Conservation (phyloP, 805 yeast genomes). For the Yarrowia osloensis region DNA sequence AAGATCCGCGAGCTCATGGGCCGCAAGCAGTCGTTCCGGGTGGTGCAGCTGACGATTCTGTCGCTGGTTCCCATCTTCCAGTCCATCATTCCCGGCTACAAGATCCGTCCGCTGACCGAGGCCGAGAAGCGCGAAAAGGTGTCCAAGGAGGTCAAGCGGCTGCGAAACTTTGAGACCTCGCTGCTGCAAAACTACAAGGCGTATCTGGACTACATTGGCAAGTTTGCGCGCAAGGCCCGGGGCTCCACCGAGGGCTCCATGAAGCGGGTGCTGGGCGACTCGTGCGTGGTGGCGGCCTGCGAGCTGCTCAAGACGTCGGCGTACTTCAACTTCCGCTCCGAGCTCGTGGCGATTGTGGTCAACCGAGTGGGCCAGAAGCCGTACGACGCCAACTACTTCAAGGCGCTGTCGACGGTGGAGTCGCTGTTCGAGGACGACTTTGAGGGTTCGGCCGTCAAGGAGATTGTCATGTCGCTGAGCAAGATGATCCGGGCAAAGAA, state of each 20-base stretch:
- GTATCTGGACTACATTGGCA: constrained; percentile 60
- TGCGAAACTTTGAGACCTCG: constrained; percentile 79
- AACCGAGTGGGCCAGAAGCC: constrained; percentile 62
- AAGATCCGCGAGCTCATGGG: constrained; percentile 46
- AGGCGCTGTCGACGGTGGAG: constrained; percentile 67
- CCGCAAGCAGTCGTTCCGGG: constrained; percentile 53
- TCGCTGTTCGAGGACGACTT: constrained; percentile 72
- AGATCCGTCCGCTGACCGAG: constrained; percentile 80
- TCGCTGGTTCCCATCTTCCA: constrained; percentile 85
- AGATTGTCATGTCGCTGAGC: constrained; percentile 64
- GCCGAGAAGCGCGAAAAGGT: constrained; percentile 80
- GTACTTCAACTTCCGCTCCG: constrained; percentile 80
- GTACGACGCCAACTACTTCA: constrained; percentile 53
- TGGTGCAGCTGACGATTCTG: constrained; percentile 66
- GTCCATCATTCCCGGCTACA: constrained; percentile 82
- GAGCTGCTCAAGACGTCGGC: constrained; percentile 69
- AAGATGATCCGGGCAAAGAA: constrained; percentile 73
- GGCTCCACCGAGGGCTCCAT: constrained; percentile 35
- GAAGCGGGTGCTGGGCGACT: constrained; percentile 38
- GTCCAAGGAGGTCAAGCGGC: constrained; percentile 73
- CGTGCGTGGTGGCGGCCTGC: constrained; percentile 75
- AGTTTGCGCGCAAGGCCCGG: constrained; percentile 47
- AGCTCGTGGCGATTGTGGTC: constrained; percentile 64
- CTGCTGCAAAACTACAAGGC: constrained; percentile 67
- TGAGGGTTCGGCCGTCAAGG: constrained; percentile 79